Conservation (phyloP, 176 grass and related monocot genomes). For the Themeda triandra region DNA sequence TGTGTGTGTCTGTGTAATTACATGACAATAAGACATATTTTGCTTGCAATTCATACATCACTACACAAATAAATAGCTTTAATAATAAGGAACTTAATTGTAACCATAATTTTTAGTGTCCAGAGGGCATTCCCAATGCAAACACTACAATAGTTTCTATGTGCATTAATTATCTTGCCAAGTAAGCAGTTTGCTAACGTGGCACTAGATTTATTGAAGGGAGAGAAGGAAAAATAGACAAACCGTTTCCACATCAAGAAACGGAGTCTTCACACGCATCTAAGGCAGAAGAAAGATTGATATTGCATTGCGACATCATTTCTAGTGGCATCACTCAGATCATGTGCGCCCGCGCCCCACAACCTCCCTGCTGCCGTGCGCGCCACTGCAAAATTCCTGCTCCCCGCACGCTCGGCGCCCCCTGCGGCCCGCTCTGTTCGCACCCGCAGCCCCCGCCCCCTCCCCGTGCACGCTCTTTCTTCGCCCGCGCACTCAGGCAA, state of each 20-base stretch:
- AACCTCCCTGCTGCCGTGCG: neutral
- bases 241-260: neutral
- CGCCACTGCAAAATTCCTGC: neutral
- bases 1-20: neutral
- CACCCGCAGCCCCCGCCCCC: no score
- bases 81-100: neutral
- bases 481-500: neutral
- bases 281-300: neutral
- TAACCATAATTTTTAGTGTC: neutral
- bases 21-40: neutral
- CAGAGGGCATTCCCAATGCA: neutral
- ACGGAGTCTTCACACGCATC: neutral
- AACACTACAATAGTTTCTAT: neutral
- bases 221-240: neutral
- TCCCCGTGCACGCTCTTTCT: neutral
- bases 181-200: neutral
- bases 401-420: neutral
- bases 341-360: neutral
- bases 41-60: neutral
- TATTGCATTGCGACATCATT: neutral
- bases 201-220: neutral
- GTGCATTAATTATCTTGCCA: neutral
- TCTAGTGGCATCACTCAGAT: neutral
- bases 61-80: neutral
- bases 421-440: neutral